These are phyloP conservation scores for Chrysosporium keratinophilum DNA, from an alignment of 2,329 filamentous ascomycete species.

Conservation along the genomic window DNA sequence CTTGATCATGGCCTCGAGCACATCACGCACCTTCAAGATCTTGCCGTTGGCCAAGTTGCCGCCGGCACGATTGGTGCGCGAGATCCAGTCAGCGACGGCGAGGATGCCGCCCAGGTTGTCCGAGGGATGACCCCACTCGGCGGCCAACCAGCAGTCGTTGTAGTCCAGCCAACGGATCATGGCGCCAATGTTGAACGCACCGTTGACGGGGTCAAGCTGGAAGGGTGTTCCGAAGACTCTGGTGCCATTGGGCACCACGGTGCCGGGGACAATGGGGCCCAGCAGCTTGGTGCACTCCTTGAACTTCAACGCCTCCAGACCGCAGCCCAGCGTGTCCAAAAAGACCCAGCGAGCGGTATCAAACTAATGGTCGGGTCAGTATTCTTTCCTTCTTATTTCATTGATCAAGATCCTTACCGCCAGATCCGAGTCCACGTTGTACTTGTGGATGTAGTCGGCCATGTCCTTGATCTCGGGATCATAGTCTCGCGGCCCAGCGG, in stretches of 20 bases:
- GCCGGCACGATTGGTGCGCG: slow-evolving; percentile 80
- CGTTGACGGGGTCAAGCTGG: slow-evolving; percentile 89
- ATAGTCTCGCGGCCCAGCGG: slow-evolving; percentile 48
- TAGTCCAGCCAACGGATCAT: slow-evolving; percentile 99
- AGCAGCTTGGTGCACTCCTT: slow-evolving; percentile 93
- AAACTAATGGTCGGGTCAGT: slow-evolving; percentile 46
- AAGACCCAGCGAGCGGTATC: slow-evolving; percentile 96
- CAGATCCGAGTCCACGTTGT: slow-evolving; percentile 79
- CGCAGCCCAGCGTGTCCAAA: slow-evolving; percentile 92
- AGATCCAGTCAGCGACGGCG: slow-evolving; percentile 94
- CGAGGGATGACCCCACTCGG: slow-evolving; percentile 97
- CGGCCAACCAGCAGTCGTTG: slow-evolving; percentile 99
- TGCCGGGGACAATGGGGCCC: slow-evolving; percentile 82
- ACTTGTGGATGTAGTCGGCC: slow-evolving; percentile 87
- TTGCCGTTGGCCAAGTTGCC: slow-evolving; percentile 62
- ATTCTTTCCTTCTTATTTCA: no score
- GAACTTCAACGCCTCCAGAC: slow-evolving; percentile 89
- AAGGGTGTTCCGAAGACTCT: slow-evolving; percentile 86
- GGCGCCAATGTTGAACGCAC: slow-evolving; percentile 96
- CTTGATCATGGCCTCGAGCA: slow-evolving; percentile 97
- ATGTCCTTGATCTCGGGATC: slow-evolving; percentile 93
- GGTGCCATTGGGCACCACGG: slow-evolving; percentile 80
- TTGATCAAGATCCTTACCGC: slow-evolving; percentile 54
- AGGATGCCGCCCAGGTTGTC: slow-evolving; percentile 97
- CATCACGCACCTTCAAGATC: slow-evolving; percentile 77